A percentile compares a stretch with the other conserved stretches of the same genome.
Evolutionary conservation across 2,329 filamentous ascomycete genomes (phyloP).

Genomic region (Pseudonectria buxi): DNA sequence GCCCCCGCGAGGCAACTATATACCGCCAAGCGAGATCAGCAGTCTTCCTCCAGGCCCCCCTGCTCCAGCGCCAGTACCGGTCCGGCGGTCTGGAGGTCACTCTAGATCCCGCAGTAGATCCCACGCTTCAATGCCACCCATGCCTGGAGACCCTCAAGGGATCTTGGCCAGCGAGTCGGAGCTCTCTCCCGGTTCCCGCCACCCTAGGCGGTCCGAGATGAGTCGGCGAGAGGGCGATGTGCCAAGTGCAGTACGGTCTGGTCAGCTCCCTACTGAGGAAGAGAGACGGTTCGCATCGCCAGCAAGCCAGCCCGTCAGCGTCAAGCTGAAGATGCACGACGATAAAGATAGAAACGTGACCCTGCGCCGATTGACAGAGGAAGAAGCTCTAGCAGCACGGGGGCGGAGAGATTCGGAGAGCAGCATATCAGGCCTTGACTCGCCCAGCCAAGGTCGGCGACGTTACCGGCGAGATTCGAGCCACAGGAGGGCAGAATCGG

Average conservation of each 20-base stretch:
- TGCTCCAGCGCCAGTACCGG: conserved; percentile 15
- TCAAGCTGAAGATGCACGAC: conserved; percentile 55
- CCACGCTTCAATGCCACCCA: conserved; percentile 45
- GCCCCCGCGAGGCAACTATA: conserved; percentile 20
- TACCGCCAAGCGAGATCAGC: conserved; percentile 12
- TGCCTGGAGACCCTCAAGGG: conserved; percentile 47
- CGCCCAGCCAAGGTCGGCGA: conserved; percentile 35
- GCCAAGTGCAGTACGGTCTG: conserved; percentile 41
- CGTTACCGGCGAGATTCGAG: conserved; percentile 51
- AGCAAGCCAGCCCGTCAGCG: conserved; percentile 44
- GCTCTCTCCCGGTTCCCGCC: conserved; percentile 27
- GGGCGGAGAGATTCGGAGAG: conserved; percentile 46
- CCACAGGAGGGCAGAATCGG: conserved; percentile 38
- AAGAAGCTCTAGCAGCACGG: conserved; percentile 44
- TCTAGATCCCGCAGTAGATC: conserved; percentile 35
- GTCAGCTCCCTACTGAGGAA: conserved; percentile 25
- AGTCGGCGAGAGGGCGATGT: conserved; percentile 37
- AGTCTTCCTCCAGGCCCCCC: conserved; percentile 8
- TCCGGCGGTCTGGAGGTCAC: conserved; percentile 17
- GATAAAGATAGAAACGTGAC: conserved; percentile 56
- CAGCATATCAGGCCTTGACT: conserved; percentile 51
- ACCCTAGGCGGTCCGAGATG: conserved; percentile 40
- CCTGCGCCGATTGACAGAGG: conserved; percentile 53
- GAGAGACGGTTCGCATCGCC: conserved; percentile 35
- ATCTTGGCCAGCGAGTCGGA: conserved; percentile 26